These are phyloP conservation scores for Candida nanaspora DNA, from an alignment of 805 yeast species.

Conservation along the genomic window DNA sequence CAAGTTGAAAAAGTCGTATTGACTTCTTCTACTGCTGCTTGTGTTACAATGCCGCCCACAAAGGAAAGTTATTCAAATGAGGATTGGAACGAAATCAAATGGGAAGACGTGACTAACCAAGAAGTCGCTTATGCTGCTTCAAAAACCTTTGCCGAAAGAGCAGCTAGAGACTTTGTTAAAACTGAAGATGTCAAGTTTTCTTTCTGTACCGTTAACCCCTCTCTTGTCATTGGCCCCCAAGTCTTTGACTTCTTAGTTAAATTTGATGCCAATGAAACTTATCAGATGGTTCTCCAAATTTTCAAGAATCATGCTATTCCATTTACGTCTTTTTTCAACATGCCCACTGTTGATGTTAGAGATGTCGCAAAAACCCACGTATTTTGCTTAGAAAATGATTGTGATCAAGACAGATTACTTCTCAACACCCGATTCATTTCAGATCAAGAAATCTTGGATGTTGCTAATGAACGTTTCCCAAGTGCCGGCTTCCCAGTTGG, in stretches of 20 bases:
- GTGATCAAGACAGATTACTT: constrained; percentile 28
- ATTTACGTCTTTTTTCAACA: constrained; percentile 20
- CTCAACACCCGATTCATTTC: constrained; percentile 15
- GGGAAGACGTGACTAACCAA: constrained; percentile 11
- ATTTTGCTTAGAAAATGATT: constrained; percentile 35
- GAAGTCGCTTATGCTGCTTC: constrained; percentile 46
- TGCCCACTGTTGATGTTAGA: constrained; percentile 42
- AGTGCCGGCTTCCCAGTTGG: constrained; percentile 16
- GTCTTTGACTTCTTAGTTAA: constrained; percentile 21
- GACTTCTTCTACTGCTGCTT: constrained; percentile 48
- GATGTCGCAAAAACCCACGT: constrained; percentile 57
- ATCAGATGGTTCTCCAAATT: constrained; percentile 27
- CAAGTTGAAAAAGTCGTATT: constrained; percentile 42
- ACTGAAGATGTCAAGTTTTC: constrained; percentile 28
- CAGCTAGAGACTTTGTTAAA: constrained; percentile 50
- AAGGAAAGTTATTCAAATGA: constrained; percentile 17
- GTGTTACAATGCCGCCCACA: constrained; percentile 2
- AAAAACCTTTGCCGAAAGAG: constrained; percentile 53
- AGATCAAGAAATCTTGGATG: constrained; percentile 25
- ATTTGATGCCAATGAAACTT: constrained; percentile 18
- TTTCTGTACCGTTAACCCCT: constrained; percentile 24
- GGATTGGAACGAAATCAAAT: constrained; percentile 27
- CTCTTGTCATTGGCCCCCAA: constrained; percentile 38
- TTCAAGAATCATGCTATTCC: constrained; percentile 7
- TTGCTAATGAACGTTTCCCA: constrained; percentile 29